phyloP scores from a whole-genome alignment of 2,329 filamentous ascomycete species.

The Thyridium curvatum region DNA sequence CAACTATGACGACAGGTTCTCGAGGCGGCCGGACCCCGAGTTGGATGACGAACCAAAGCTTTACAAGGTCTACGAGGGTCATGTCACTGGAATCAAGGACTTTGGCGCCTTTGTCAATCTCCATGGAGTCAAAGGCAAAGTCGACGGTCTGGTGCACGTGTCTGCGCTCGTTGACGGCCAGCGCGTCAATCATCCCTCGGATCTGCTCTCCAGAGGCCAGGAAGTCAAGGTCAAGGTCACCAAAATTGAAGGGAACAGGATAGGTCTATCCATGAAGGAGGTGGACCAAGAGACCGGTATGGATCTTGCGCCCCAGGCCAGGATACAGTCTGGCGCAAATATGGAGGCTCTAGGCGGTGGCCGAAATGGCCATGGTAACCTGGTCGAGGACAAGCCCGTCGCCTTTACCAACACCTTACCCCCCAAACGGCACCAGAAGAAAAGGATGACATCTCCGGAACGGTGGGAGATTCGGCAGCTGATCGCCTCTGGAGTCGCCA shows the following conservation, averaged over 20 bases:
- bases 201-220: constrained; percentile 75
- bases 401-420: background rate
- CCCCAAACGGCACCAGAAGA: constrained; percentile 55
- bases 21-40: constrained; percentile 57
- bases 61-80: constrained; percentile 84
- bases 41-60: constrained; percentile 76
- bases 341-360: constrained; percentile 67
- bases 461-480: constrained; percentile 96
- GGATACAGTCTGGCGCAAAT: constrained; percentile 85
- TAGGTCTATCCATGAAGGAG: constrained; percentile 95
- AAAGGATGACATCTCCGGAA: constrained; percentile 93
- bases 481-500: constrained; percentile 90
- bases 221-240: constrained; percentile 87
- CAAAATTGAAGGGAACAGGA: constrained; percentile 73
- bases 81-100: constrained; percentile 87
- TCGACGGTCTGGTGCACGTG: constrained; percentile 90
- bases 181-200: constrained; percentile 86
- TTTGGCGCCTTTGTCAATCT: constrained; percentile 95
- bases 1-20: constrained; percentile 34
- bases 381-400: constrained; percentile 2
- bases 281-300: constrained; percentile 85
- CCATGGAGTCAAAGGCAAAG: constrained; percentile 78
- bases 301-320: constrained; percentile 72
- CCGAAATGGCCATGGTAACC: constrained; percentile 50
- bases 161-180: constrained; percentile 81